Evolutionary conservation across 169 alveolate species (phyloP).

Genomic region (Amoebophrya sp.): DNA sequence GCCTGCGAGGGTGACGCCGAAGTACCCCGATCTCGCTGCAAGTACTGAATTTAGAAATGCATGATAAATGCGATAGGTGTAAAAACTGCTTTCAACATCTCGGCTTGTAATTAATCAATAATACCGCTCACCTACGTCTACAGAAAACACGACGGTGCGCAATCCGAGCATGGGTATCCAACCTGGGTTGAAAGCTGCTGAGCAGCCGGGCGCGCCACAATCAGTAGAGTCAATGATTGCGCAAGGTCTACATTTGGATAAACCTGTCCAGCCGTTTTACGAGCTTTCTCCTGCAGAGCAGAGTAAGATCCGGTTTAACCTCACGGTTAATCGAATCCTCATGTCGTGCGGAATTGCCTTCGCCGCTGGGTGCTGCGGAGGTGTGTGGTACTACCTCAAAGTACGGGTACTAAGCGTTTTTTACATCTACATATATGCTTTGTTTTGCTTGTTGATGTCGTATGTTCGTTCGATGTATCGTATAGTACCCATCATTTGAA

Average conservation of each 20-base stretch:
- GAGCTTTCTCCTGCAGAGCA: neutral
- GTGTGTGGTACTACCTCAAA: slow-evolving; percentile 19
- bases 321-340: neutral
- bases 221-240: neutral
- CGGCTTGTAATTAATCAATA: no score
- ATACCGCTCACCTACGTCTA: no score
- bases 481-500: no score
- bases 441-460: no score
- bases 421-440: no score
- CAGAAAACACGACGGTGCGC: neutral
- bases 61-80: no score
- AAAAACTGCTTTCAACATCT: no score
- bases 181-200: neutral
- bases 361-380: slow-evolving; percentile 24
- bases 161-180: neutral
- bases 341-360: neutral
- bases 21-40: neutral
- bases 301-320: neutral
- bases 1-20: neutral
- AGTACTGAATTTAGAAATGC: no score
- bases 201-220: neutral
- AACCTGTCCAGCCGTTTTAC: neutral
- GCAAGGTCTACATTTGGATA: neutral
- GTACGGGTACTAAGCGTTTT: no score
- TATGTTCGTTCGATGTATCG: no score